phyloP scores from a whole-genome alignment of 1,284 basidiomycete genomes.

The Naganishia cerealis region DNA sequence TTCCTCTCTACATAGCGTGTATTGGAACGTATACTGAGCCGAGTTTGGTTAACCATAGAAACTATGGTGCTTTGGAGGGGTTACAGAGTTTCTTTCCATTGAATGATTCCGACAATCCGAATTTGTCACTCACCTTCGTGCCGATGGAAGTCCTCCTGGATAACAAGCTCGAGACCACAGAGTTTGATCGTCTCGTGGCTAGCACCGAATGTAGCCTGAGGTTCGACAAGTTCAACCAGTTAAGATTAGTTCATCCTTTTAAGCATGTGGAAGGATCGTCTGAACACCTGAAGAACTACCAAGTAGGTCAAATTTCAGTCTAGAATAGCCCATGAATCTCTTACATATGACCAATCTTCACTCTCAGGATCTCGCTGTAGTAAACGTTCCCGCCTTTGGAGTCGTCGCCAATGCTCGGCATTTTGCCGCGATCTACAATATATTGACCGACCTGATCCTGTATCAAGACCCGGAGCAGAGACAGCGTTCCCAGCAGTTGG shows the following conservation, averaged over 20 bases:
- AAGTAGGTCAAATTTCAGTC: conserved; percentile 57
- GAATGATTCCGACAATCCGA: conserved; percentile 51
- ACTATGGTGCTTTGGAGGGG: conserved; percentile 71
- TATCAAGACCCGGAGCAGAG: conserved; percentile 85
- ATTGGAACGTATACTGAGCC: background rate
- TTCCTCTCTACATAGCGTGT: background rate
- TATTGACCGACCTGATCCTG: conserved; percentile 81
- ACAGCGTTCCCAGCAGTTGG: conserved; percentile 70
- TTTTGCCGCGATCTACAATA: conserved; percentile 81
- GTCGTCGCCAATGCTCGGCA: conserved; percentile 84
- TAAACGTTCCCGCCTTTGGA: conserved; percentile 80
- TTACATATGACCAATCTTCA: background rate
- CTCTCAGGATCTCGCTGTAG: conserved; percentile 72
- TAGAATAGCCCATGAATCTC: conserved; percentile 2
- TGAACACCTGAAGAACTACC: conserved; percentile 75
- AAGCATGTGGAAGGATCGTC: conserved; percentile 52
- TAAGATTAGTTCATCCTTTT: conserved; percentile 73
- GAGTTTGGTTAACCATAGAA: conserved; percentile 56
- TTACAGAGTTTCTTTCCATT: conserved; percentile 86
- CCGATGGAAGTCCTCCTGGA: conserved; percentile 88
- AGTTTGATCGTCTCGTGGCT: conserved; percentile 85
- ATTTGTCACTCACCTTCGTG: conserved; percentile 58
- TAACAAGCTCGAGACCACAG: conserved; percentile 72
- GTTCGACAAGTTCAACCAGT: conserved; percentile 92
- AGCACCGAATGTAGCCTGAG: conserved; percentile 82